phyloP scores from a whole-genome alignment of 352 stramenopile species.

The Pythium brachiatum region DNA sequence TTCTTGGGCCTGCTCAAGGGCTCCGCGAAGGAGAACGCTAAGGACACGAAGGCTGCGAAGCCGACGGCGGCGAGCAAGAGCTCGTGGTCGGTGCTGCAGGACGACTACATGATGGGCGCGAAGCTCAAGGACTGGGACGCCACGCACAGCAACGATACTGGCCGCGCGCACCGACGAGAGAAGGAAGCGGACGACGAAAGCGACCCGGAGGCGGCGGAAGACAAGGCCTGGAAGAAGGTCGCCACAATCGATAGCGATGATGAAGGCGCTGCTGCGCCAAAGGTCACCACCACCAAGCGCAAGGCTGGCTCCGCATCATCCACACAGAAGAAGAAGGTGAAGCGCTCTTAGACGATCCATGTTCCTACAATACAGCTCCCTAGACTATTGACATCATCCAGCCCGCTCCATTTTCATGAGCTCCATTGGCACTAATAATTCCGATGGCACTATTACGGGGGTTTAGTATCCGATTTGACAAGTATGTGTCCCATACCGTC shows the following conservation, averaged over 20 bases:
- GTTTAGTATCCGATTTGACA: neutral
- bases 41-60: conserved; percentile 28
- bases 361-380: conserved; percentile 8
- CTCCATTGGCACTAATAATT: neutral
- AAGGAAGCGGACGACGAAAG: conserved; percentile 37
- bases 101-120: conserved; percentile 85
- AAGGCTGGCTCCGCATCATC: conserved; percentile 26
- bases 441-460: neutral
- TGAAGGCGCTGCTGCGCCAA: conserved; percentile 19
- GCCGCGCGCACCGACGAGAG: conserved; percentile 18
- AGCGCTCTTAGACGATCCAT: conserved; percentile 25
- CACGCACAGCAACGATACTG: conserved; percentile 25
- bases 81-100: conserved; percentile 79
- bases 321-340: conserved; percentile 37
- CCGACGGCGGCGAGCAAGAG: conserved; percentile 35
- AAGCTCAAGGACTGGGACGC: conserved; percentile 87
- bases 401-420: neutral
- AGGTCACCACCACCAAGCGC: conserved; percentile 28
- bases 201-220: conserved; percentile 59
- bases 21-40: conserved; percentile 26
- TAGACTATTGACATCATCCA: neutral
- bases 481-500: neutral
- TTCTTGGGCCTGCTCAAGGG: conserved; percentile 79
- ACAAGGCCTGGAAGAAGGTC: conserved; percentile 66
- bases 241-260: conserved; percentile 49